A percentile compares a stretch with the other conserved stretches of the same genome.
These are phyloP conservation scores for Leccinum arenicola DNA, from an alignment of 768 basidiomycete species.

Conservation along the genomic window DNA sequence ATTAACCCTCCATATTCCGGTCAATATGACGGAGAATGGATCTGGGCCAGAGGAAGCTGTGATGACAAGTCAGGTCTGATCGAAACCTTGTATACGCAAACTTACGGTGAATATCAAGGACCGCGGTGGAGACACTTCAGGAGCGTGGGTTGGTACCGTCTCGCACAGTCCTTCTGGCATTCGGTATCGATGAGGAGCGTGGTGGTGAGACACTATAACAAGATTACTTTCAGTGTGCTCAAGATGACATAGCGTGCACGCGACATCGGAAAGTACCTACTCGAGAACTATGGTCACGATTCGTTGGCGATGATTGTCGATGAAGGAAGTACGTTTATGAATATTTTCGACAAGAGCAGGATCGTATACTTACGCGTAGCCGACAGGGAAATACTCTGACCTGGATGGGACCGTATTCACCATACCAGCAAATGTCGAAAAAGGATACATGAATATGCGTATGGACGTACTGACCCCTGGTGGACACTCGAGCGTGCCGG, in stretches of 20 bases:
- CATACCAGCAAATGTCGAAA: no score
- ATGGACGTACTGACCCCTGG: background rate
- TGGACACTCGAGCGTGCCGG: no score
- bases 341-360: no score
- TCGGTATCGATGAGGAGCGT: constrained; percentile 47
- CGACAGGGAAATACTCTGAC: no score
- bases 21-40: background rate
- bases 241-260: no score
- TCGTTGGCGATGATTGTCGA: no score
- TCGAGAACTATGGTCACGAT: no score
- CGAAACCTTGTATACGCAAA: constrained; percentile 27
- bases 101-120: constrained; percentile 13
- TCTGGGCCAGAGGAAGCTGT: background rate
- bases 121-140: constrained; percentile 24
- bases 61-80: constrained; percentile 23
- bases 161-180: constrained; percentile 31
- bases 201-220: constrained; percentile 31
- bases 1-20: constrained; percentile 1
- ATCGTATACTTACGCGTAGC: no score
- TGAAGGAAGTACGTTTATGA: no score
- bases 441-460: no score
- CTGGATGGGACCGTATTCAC: no score
- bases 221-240: background rate
- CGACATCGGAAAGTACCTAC: no score
- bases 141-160: constrained; percentile 29